Percentiles rank a stretch among this genome's conserved stretches.
These are phyloP conservation scores for Alternaria sp. DNA, from an alignment of 2,329 filamentous ascomycete species.

Conservation along the genomic window DNA sequence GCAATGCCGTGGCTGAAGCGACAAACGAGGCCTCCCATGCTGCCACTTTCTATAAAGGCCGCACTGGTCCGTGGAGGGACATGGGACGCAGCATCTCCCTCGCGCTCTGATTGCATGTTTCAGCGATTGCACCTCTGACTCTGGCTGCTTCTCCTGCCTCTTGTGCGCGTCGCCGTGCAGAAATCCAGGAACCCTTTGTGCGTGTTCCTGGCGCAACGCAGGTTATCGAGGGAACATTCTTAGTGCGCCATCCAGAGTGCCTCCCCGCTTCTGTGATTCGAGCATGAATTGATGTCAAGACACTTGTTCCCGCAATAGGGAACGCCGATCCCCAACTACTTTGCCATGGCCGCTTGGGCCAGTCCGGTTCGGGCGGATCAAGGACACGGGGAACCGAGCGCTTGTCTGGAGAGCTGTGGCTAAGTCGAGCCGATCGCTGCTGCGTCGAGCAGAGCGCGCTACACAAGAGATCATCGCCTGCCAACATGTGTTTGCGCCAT, in stretches of 20 bases:
- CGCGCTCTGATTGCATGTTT: constrained; percentile 24
- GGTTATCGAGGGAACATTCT: constrained; percentile 19
- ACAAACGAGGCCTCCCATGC: constrained; percentile 17
- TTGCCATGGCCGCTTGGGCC: constrained; percentile 29
- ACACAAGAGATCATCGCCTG: constrained; percentile 28
- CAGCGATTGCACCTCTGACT: constrained; percentile 20
- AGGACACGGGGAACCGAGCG: constrained; percentile 35
- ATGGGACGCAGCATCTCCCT: constrained; percentile 19
- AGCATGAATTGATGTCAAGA: constrained; percentile 24
- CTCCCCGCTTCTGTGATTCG: constrained; percentile 32
- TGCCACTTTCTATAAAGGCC: constrained; percentile 22
- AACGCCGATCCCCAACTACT: constrained; percentile 32
- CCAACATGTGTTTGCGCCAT: constrained; percentile 36
- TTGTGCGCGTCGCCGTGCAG: constrained; percentile 1
- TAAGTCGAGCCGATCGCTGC: constrained; percentile 37
- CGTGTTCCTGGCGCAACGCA: constrained; percentile 36
- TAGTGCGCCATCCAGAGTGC: constrained; percentile 26
- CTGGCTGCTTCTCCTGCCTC: neutral
- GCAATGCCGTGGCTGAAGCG: constrained; percentile 25
- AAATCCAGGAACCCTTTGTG: constrained; percentile 30
- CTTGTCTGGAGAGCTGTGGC: constrained; percentile 32
- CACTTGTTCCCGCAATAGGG: constrained; percentile 25
- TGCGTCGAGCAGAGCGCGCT: constrained; percentile 20
- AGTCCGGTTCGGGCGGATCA: constrained; percentile 32
- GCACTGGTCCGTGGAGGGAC: constrained; percentile 14